A percentile compares a stretch with the other conserved stretches of the same genome.
Conservation (phyloP, 2,329 filamentous ascomycete genomes). For the Pseudogymnoascus sp. region DNA sequence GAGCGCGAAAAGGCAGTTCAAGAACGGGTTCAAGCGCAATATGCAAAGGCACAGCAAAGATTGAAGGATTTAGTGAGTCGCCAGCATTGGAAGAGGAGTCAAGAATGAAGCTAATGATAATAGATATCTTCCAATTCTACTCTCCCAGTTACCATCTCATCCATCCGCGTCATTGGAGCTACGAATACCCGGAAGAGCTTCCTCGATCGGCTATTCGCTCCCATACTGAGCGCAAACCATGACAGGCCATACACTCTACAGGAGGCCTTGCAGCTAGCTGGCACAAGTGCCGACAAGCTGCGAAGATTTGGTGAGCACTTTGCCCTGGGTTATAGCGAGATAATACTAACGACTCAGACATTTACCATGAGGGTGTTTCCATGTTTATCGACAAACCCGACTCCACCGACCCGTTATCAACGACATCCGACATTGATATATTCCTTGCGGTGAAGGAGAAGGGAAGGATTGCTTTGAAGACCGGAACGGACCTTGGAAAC, state of each 20-base stretch:
- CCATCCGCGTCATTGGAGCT: constrained; percentile 74
- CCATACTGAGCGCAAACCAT: constrained; percentile 61
- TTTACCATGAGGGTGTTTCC: constrained; percentile 76
- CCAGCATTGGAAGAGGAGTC: not conserved
- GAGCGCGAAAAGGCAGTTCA: constrained; percentile 52
- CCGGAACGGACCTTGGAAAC: constrained; percentile 88
- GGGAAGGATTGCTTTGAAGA: constrained; percentile 78
- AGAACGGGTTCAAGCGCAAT: constrained; percentile 26
- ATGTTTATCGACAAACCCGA: constrained; percentile 74
- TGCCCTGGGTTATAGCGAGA: not conserved
- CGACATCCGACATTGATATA: constrained; percentile 71
- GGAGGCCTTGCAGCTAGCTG: constrained; percentile 67
- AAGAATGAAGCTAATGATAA: not conserved
- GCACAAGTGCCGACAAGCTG: constrained; percentile 63
- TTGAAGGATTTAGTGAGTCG: constrained; percentile 53
- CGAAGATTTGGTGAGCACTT: constrained; percentile 62
- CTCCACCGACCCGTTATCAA: constrained; percentile 57
- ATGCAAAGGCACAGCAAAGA: constrained; percentile 46
- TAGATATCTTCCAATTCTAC: constrained; percentile 76
- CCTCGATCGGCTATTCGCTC: constrained; percentile 70
- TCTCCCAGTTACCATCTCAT: constrained; percentile 79
- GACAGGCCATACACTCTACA: constrained; percentile 66
- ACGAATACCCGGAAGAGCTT: constrained; percentile 76
- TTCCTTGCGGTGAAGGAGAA: constrained; percentile 71
- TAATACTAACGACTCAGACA: constrained; percentile 45